Base-by-base conservation (phyloP, 768 basidiomycete species). In the Zangia roseola region DNA sequence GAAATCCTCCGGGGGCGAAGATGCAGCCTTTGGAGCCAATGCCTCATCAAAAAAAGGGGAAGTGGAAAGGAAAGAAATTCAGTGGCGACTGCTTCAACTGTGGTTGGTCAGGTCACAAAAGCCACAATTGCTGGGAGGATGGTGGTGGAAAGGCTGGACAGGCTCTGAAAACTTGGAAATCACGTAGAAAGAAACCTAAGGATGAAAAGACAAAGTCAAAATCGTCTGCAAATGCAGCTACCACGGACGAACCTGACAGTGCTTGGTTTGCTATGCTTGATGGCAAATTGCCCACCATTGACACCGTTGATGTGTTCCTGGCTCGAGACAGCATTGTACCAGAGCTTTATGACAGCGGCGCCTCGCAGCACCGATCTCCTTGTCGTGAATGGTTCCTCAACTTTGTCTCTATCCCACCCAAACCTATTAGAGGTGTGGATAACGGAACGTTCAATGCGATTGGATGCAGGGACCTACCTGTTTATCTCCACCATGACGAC, bases 41-140 rank as follows among this genome's bases (percentile, higher is more conserved):
- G 48, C 43, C 0, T 28, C 33, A 6, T 16, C 23, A 5, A 24
- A 16, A 17, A 35, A 23, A 13, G n/a, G 33, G 40, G 26, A 38
- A 39, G 19, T 30, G 47, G 16, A 12, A n/a, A 8, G 36, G 6
- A 14, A 24, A 34, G 17, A 52, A 30, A 9, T 53, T 44, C 5
- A 14, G 28, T 13, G 34, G 36, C 0, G 12, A 33, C 21, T 52
- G 50, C 31, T 7, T 33, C 12, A 48, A 54, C 9, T 57, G 48
- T 14, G 20, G 53, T 0, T 50, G 43, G 49, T 5, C 33, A 13
- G 53, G 53, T 0, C 48, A 57, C 14, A 26, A 8, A 4, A 23
- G 3, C 1, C 1, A 9, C 4, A 33, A 56, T 6, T 56, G 54
- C 26, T 8, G 3, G 26, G 26, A 28, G 7, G 10, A 28, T 9